Evolutionary conservation across 1,284 basidiomycete species (phyloP).

Genomic region (Ceratobasidium sp.): DNA sequence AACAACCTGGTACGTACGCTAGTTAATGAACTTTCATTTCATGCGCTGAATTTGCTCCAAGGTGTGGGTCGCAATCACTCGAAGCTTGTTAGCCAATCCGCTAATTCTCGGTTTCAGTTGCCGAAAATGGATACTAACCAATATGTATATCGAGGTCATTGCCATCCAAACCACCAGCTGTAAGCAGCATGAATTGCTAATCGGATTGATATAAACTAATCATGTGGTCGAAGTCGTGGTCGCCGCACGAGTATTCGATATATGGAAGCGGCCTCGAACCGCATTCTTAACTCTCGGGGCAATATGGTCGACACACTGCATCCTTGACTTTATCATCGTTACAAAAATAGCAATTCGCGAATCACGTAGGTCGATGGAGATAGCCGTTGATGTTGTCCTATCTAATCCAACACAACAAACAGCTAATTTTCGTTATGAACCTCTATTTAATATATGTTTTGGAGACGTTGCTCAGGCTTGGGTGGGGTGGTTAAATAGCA

Average conservation of each 20-base stretch:
- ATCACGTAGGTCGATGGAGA: not conserved
- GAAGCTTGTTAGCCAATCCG: too few relatives aligned
- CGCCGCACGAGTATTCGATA: conserved; percentile 19
- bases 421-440: conserved; percentile 11
- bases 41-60: not conserved
- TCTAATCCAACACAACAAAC: not conserved
- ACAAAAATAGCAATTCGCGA: not conserved
- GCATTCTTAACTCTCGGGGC: conserved; percentile 7
- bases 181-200: not conserved
- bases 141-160: conserved; percentile 5
- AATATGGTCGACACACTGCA: conserved; percentile 13
- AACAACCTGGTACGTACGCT: not conserved
- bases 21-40: too few relatives aligned
- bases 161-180: conserved; percentile 27
- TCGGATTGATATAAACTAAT: too few relatives aligned
- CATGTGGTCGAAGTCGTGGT: conserved; percentile 27
- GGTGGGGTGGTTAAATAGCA: conserved; percentile 26
- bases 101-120: not conserved
- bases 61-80: not conserved
- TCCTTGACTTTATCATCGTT: conserved; percentile 3
- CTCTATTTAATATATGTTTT: conserved; percentile 21
- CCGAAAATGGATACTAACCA: not conserved
- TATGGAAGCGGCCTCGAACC: conserved; percentile 6
- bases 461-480: not conserved
- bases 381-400: too few relatives aligned